Evolutionary conservation across 257 asterid genomes (phyloP).

Genomic region (Verbena officinalis): DNA sequence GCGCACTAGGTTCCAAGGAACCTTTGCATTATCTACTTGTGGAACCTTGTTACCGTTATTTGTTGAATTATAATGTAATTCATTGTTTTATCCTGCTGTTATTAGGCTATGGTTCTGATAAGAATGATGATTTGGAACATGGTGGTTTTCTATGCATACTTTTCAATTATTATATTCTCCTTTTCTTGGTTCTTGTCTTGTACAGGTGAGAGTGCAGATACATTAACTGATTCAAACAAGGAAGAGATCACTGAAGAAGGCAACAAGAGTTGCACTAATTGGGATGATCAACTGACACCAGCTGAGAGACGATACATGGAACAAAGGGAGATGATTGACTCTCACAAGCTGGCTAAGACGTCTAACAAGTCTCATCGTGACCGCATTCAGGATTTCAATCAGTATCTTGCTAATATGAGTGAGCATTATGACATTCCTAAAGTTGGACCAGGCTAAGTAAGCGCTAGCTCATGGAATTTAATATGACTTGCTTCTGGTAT

Average conservation of each 20-base stretch:
- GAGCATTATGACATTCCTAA: constrained; percentile 98
- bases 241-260: constrained; percentile 54
- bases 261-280: constrained; percentile 43
- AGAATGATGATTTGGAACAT: not conserved
- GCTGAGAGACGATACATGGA: constrained; percentile 95
- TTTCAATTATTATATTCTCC: not conserved
- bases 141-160: not conserved
- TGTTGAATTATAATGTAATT: not conserved
- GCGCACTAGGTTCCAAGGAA: too few species aligned
- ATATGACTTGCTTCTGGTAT: not conserved
- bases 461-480: not conserved
- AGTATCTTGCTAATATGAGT: constrained; percentile 96
- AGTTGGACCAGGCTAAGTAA: constrained; percentile 85
- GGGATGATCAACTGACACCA: constrained; percentile 78
- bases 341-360: constrained; percentile 80
- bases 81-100: not conserved
- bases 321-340: constrained; percentile 72
- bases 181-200: not conserved
- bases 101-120: not conserved
- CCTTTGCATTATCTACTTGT: too few species aligned
- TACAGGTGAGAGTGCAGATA: constrained; percentile 56
- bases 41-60: not conserved
- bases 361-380: constrained; percentile 91
- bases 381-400: constrained; percentile 93
- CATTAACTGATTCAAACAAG: constrained; percentile 40